A percentile compares a stretch with the other conserved stretches of the same genome.
Evolutionary conservation across 179 eudicot species (phyloP).

Genomic region (Pouteria campechiana): DNA sequence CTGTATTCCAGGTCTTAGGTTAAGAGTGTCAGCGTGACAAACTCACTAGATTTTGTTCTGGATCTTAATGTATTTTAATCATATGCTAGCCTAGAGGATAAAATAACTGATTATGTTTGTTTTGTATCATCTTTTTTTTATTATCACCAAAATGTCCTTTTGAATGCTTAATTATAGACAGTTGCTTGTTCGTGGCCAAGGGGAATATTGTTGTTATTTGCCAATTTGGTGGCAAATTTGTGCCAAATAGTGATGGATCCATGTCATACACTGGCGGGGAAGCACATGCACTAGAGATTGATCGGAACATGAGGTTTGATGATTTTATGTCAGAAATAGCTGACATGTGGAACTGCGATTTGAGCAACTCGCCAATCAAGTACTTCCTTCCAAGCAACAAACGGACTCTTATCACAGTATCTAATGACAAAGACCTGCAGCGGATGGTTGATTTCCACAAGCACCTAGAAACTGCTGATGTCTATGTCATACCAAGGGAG

Average conservation of each 20-base stretch:
- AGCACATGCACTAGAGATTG: slow-evolving; percentile 89
- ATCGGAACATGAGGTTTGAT: slow-evolving; percentile 38
- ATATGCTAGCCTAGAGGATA: no score
- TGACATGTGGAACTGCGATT: slow-evolving; percentile 56
- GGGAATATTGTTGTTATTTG: slow-evolving; percentile 77
- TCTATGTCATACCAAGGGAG: slow-evolving; percentile 57
- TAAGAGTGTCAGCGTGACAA: no score
- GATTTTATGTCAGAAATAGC: slow-evolving; percentile 62
- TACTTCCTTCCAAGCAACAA: slow-evolving; percentile 82
- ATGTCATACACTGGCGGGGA: slow-evolving; percentile 78
- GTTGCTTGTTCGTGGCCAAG: slow-evolving; percentile 58
- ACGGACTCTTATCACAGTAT: slow-evolving; percentile 68
- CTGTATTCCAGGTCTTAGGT: no score
- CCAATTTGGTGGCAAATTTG: slow-evolving; percentile 74
- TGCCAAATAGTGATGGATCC: slow-evolving; percentile 40
- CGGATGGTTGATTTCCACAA: slow-evolving; percentile 75
- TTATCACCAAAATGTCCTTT: no score
- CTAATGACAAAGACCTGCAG: slow-evolving; percentile 80
- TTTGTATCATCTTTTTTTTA: no score
- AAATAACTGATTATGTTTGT: no score
- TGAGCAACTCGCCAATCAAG: slow-evolving; percentile 37
- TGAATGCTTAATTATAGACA: no score
- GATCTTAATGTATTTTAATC: no score
- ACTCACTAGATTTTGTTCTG: no score
- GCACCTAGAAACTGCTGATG: slow-evolving; percentile 37